Evolutionary conservation across 31 red algal genomes (phyloP).

Genomic region (Porphyra umbilicalis): DNA sequence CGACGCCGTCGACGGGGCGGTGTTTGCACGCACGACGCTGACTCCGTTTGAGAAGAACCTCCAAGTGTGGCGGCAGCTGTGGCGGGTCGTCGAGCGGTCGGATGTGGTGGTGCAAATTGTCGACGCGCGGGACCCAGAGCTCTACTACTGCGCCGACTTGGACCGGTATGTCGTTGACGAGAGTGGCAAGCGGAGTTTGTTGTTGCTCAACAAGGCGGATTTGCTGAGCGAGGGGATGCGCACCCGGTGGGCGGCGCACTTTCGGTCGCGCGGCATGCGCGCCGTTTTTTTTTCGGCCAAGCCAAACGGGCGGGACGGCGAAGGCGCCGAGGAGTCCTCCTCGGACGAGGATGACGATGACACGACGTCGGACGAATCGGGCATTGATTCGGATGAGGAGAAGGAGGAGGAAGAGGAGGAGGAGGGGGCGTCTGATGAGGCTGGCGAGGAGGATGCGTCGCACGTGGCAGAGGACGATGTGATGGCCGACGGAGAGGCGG

Average conservation of each 20-base stretch:
- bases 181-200: constrained; percentile 28
- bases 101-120: constrained; percentile 89
- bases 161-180: constrained; percentile 49
- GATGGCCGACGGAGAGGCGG: background rate
- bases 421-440: background rate
- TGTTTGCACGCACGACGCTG: constrained; percentile 13
- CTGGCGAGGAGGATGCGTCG: background rate
- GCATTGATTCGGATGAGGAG: constrained; percentile 1
- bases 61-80: constrained; percentile 90
- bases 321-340: background rate
- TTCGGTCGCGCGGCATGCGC: constrained; percentile 13
- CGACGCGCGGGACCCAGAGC: constrained; percentile 80
- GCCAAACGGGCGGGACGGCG: constrained; percentile 13
- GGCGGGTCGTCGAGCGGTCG: constrained; percentile 83
- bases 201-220: constrained; percentile 92
- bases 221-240: constrained; percentile 40
- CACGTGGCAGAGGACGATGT: background rate
- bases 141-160: constrained; percentile 78
- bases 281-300: constrained; percentile 81
- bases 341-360: background rate
- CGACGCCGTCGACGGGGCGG: background rate
- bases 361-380: background rate
- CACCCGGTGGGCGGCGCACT: constrained; percentile 51
- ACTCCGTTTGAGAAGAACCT: constrained; percentile 97
- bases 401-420: background rate